A percentile compares a stretch with the other conserved stretches of the same genome.
Conservation (phyloP, 495 filamentous ascomycete species). For the Penicillium steckii region DNA sequence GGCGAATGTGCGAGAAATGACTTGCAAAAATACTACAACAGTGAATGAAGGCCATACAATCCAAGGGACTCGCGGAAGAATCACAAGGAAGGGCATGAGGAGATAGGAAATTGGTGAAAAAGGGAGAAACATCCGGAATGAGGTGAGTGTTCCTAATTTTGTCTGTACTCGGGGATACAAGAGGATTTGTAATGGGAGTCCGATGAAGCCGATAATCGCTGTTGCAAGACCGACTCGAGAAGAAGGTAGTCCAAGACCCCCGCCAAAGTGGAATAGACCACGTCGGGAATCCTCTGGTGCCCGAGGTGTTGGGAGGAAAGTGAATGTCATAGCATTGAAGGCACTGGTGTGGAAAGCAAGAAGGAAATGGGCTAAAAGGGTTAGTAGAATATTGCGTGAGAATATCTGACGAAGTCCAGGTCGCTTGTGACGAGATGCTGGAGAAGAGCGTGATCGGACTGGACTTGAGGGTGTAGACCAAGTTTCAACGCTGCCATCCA, state of each 20-base stretch:
- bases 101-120: slow-evolving; percentile 67
- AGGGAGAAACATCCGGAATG: slow-evolving; percentile 57
- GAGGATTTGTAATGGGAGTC: slow-evolving; percentile 67
- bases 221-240: slow-evolving; percentile 67
- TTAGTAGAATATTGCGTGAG: slow-evolving; percentile 60
- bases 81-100: slow-evolving; percentile 64
- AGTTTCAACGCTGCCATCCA: slow-evolving; percentile 27
- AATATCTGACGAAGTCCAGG: slow-evolving; percentile 59
- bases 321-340: slow-evolving; percentile 72
- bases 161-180: slow-evolving; percentile 63
- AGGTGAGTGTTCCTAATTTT: slow-evolving; percentile 59
- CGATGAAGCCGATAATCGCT: slow-evolving; percentile 65
- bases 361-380: slow-evolving; percentile 62
- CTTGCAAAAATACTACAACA: slow-evolving; percentile 62
- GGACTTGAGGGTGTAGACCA: slow-evolving; percentile 31
- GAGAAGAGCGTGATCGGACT: slow-evolving; percentile 15
- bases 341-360: slow-evolving; percentile 73
- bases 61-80: slow-evolving; percentile 48
- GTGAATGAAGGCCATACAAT: slow-evolving; percentile 60
- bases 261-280: slow-evolving; percentile 63
- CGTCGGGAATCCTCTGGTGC: slow-evolving; percentile 44
- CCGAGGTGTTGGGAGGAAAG: slow-evolving; percentile 67
- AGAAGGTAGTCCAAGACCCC: slow-evolving; percentile 70
- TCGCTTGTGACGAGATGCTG: slow-evolving; percentile 24
- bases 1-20: slow-evolving; percentile 69